A percentile compares a stretch with the other conserved stretches of the same genome.
Evolutionary conservation across 805 yeast genomes (phyloP).

Genomic region (Saturnispora halmiae): DNA sequence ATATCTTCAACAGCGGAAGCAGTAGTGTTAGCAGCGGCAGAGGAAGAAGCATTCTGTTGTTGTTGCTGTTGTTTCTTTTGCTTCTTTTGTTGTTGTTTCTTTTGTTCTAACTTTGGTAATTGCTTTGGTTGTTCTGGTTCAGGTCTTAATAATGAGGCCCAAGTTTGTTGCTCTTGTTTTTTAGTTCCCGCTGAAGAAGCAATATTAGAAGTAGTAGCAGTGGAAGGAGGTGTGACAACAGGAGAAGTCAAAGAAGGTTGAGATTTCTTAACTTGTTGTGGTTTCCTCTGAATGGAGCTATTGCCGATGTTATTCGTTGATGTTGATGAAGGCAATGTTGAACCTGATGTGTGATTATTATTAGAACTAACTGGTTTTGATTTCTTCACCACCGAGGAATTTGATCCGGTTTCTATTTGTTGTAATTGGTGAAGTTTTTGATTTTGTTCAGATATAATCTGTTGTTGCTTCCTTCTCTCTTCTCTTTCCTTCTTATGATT

Average conservation of each 20-base stretch:
- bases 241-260: slow-evolving; percentile 14
- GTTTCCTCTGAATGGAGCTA: too few relatives aligned
- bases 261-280: slow-evolving; percentile 12
- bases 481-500: slow-evolving; percentile 36
- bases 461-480: slow-evolving; percentile 11
- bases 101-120: slow-evolving; percentile 2
- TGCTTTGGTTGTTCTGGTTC: slow-evolving; percentile 19
- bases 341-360: too few relatives aligned
- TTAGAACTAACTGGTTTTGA: too few relatives aligned
- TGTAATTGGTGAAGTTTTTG: slow-evolving; percentile 8
- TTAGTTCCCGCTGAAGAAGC: slow-evolving; percentile 1
- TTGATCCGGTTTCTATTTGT: too few relatives aligned
- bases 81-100: background rate
- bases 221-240: slow-evolving; percentile 1
- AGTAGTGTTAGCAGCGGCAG: too few relatives aligned
- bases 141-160: slow-evolving; percentile 22
- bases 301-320: too few relatives aligned
- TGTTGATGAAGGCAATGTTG: background rate
- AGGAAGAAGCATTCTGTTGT: too few relatives aligned
- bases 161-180: slow-evolving; percentile 11
- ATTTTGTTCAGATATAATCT: slow-evolving; percentile 4
- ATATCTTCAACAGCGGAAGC: slow-evolving; percentile 9
- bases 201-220: slow-evolving; percentile 1
- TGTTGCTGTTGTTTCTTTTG: background rate
- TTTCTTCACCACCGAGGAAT: too few relatives aligned